A percentile compares a stretch with the other conserved stretches of the same genome.
Conservation (phyloP, 139 green algal species). For the Eudorina sp. region DNA sequence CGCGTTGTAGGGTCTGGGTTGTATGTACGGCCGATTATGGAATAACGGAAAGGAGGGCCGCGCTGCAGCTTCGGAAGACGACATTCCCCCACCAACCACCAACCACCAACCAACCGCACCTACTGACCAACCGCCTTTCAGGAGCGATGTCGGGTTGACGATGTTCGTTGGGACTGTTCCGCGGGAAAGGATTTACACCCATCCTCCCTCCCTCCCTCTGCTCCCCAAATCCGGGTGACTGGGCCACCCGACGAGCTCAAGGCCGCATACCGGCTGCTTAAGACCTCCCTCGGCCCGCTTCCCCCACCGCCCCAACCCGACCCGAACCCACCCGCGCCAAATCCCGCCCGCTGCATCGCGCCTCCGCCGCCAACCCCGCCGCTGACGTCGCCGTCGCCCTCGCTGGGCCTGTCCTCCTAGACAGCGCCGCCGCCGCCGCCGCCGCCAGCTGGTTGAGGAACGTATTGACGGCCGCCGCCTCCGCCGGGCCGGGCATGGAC, state of each 20-base stretch:
- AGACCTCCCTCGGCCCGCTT: too few relatives aligned
- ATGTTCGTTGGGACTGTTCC: too few relatives aligned
- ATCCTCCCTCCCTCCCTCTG: too few relatives aligned
- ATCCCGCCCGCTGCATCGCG: neutral
- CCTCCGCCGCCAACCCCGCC: neutral
- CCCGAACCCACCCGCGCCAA: slow-evolving; percentile 18
- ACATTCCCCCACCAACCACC: too few relatives aligned
- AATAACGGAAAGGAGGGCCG: neutral
- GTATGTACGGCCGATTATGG: neutral
- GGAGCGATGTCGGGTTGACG: too few relatives aligned
- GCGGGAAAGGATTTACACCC: too few relatives aligned
- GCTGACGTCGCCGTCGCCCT: neutral
- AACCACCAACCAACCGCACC: too few relatives aligned
- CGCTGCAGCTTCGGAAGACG: neutral
- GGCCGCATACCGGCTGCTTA: neutral
- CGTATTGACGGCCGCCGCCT: neutral
- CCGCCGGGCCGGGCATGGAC: neutral
- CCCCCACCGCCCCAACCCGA: too few relatives aligned
- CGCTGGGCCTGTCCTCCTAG: neutral
- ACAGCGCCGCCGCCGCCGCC: neutral
- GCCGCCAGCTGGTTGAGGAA: neutral
- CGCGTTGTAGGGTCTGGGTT: neutral
- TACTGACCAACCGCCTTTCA: too few relatives aligned
- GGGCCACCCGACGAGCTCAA: too few relatives aligned
- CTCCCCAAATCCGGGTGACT: too few relatives aligned